phyloP scores from a whole-genome alignment of 768 basidiomycete species.

The Mycena capillaripes region DNA sequence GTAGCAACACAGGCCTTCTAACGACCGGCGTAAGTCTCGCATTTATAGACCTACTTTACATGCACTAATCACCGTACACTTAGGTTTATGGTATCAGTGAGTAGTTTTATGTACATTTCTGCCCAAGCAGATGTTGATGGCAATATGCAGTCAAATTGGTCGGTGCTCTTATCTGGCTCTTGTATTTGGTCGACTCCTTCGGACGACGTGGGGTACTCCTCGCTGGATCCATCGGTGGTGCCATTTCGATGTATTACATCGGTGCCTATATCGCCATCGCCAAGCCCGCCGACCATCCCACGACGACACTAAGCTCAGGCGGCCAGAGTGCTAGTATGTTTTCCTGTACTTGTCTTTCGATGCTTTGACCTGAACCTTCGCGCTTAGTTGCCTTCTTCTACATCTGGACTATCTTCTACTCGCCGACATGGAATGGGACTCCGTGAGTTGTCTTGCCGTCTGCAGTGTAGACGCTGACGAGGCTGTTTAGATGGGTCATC shows the following conservation, averaged over 20 bases:
- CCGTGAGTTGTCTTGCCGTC: no score
- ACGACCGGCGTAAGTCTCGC: constrained; percentile 53
- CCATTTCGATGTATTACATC: constrained; percentile 59
- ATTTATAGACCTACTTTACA: background rate
- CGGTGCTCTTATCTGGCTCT: constrained; percentile 56
- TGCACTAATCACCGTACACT: background rate
- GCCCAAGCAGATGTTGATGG: background rate
- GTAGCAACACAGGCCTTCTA: constrained; percentile 51
- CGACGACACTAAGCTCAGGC: constrained; percentile 38
- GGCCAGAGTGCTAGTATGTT: constrained; percentile 49
- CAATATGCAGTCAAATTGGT: constrained; percentile 46
- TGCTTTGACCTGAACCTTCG: background rate
- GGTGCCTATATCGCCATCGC: constrained; percentile 59
- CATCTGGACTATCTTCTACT: constrained; percentile 55
- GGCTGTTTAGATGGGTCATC: constrained; percentile 58
- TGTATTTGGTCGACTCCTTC: constrained; percentile 57
- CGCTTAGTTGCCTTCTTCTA: constrained; percentile 51
- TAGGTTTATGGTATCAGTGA: constrained; percentile 63
- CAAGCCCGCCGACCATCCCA: constrained; percentile 42
- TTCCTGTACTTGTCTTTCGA: constrained; percentile 27
- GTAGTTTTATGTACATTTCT: constrained; percentile 6
- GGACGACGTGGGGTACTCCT: constrained; percentile 59
- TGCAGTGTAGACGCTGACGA: no score
- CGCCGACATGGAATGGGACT: constrained; percentile 60
- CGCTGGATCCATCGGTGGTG: constrained; percentile 55